phyloP scores from a whole-genome alignment of 257 asterid species.

The Knoxia roxburghii region DNA sequence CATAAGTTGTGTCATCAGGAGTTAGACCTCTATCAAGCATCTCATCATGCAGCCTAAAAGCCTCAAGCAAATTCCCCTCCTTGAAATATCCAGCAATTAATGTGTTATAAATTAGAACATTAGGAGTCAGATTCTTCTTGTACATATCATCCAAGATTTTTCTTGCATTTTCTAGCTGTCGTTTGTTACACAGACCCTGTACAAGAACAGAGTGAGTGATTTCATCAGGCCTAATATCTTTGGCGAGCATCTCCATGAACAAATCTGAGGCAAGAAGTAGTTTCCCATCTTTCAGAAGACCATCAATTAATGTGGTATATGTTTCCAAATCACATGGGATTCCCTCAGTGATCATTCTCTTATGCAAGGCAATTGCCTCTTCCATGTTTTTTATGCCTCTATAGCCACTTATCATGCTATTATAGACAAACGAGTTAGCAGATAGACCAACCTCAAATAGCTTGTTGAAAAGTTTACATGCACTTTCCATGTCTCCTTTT shows the following conservation, averaged over 20 bases:
- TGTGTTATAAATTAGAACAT: conserved; percentile 52
- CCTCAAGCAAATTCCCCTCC: conserved; percentile 74
- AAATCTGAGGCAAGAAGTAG: conserved; percentile 45
- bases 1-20: conserved; percentile 55
- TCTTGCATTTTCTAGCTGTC: conserved; percentile 58
- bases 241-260: conserved; percentile 66
- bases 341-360: conserved; percentile 53
- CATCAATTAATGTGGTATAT: conserved; percentile 80
- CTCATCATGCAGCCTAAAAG: conserved; percentile 76
- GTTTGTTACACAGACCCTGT: conserved; percentile 66
- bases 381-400: conserved; percentile 54
- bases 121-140: conserved; percentile 44
- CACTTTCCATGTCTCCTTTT: conserved; percentile 59
- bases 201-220: conserved; percentile 57
- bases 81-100: conserved; percentile 61
- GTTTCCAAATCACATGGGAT: conserved; percentile 57
- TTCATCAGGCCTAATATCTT: conserved; percentile 58
- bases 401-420: conserved; percentile 74
- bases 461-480: conserved; percentile 57
- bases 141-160: conserved; percentile 60
- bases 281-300: conserved; percentile 56
- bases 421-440: conserved; percentile 57
- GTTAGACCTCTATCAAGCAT: conserved; percentile 74
- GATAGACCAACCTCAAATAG: conserved; percentile 56
- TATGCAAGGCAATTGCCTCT: conserved; percentile 42